Evolutionary conservation across 1,139 yeast genomes (phyloP), one percentile per base, ranked within the genome.

Genomic region (Kluyveromyces sp.): DNA sequence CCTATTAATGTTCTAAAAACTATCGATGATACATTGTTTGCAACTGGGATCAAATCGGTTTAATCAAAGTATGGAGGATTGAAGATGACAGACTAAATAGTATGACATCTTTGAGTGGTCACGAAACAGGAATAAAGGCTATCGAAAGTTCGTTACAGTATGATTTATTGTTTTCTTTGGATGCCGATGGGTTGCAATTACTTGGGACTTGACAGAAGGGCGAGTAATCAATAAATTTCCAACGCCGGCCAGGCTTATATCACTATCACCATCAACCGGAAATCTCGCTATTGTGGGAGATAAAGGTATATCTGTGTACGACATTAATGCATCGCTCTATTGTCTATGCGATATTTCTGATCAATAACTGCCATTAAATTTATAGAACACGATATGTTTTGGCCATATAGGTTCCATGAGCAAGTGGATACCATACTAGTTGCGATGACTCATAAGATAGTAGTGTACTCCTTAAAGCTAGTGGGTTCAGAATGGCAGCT

Each of bases 171-270:
- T 50, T 81, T 7, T 74, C 81, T 47, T 59, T 76, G 25, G 88
- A 82, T 58, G 49, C 43, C 0, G 61, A 58, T 3, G 86, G 0
- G 58, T 61, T 2, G 75, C 75, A 3, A 73, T 71, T 28, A 51
- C 77, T 4, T 82, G 90, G 90, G 85, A 83, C 54, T 56, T 77
- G 39, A 70, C 78, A 0, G 63, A 81, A 32, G 71, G 69, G 47
- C 72, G 70, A 45, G 70, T 72, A 43, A 73, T 83, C 7, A 63
- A 83, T 46, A 65, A 66, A 42, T 57, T 83, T 2, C 54, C 57
- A 2, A 48, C 49, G 2, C 52, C 52, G 5, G 61, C 64, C n/a
- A 56, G 53, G 25, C 60, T 67, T 29, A 62, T 73, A 2, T 67
- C 77, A 6, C 69, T 82, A 27, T 78, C 84, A 1, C 72, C 75